Percentiles rank a stretch among this genome's conserved stretches.
Conservation (phyloP, 1,139 yeast species). For the Pichia inconspicua region DNA sequence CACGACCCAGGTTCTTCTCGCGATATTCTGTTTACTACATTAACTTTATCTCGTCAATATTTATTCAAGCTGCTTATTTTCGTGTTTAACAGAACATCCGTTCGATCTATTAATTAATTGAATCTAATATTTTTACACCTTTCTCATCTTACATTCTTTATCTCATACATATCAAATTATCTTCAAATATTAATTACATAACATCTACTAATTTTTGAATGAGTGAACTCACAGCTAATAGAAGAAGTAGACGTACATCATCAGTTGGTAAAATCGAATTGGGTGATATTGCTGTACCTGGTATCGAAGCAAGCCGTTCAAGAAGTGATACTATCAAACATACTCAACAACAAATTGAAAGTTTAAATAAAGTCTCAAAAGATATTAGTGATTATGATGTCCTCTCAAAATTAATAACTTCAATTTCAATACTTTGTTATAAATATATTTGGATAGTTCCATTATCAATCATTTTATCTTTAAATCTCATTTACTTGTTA, state of each 20-base stretch:
- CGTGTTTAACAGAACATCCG: no score
- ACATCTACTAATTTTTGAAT: not conserved
- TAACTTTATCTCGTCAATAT: no score
- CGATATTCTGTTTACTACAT: no score
- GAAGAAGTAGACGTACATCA: conserved; percentile 34
- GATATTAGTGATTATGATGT: conserved; percentile 34
- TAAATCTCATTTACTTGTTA: conserved; percentile 36
- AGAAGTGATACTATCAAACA: conserved; percentile 31
- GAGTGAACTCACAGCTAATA: not conserved
- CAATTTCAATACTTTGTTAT: conserved; percentile 53
- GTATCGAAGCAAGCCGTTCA: conserved; percentile 41
- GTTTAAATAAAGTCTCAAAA: conserved; percentile 21
- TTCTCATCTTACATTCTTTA: no score
- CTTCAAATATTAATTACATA: no score
- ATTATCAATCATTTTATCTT: conserved; percentile 36
- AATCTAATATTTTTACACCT: no score
- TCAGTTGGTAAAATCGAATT: conserved; percentile 51
- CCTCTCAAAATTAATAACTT: conserved; percentile 42
- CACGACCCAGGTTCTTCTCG: no score
- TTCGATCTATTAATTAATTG: no score
- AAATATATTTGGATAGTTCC: conserved; percentile 82
- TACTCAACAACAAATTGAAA: conserved; percentile 30
- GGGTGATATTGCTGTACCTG: conserved; percentile 51
- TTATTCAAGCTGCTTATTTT: no score
- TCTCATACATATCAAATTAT: no score